Conservation (phyloP, 139 green algal species). For the Closterium sp. region DNA sequence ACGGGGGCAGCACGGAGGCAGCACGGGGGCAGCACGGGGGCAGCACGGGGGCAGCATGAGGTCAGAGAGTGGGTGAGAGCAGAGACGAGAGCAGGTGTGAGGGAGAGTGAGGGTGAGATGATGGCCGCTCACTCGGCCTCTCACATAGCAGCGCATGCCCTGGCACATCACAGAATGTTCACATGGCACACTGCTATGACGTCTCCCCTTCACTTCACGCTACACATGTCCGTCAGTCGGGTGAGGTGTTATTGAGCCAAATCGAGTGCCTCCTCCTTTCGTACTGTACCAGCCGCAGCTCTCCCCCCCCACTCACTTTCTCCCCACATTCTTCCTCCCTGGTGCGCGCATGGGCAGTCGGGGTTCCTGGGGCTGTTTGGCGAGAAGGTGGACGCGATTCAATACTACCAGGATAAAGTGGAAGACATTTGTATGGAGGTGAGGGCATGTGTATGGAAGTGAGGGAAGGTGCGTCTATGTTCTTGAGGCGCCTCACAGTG, state of each 20-base stretch:
- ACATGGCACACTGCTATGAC: neutral
- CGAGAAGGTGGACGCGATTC: conserved; percentile 14
- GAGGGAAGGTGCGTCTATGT: too few species aligned
- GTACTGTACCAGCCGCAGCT: too few species aligned
- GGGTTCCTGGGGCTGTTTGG: neutral
- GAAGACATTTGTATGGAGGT: neutral
- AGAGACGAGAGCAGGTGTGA: neutral
- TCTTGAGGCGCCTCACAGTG: too few species aligned
- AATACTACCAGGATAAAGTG: conserved; percentile 19
- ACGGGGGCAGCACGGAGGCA: neutral
- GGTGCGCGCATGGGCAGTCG: neutral
- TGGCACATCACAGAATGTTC: neutral
- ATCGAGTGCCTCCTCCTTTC: too few species aligned
- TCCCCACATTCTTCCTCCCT: neutral
- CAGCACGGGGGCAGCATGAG: neutral
- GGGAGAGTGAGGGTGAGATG: neutral
- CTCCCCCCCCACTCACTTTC: too few species aligned
- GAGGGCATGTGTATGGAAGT: neutral
- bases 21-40: neutral
- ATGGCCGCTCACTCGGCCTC: neutral
- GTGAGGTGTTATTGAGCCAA: neutral
- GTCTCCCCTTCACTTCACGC: neutral
- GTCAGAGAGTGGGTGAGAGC: neutral
- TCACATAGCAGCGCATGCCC: too few species aligned
- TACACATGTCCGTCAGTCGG: neutral